Base-by-base conservation (phyloP, 2,329 filamentous ascomycete species). In the Stagonosporopsis chrysanthemi region DNA sequence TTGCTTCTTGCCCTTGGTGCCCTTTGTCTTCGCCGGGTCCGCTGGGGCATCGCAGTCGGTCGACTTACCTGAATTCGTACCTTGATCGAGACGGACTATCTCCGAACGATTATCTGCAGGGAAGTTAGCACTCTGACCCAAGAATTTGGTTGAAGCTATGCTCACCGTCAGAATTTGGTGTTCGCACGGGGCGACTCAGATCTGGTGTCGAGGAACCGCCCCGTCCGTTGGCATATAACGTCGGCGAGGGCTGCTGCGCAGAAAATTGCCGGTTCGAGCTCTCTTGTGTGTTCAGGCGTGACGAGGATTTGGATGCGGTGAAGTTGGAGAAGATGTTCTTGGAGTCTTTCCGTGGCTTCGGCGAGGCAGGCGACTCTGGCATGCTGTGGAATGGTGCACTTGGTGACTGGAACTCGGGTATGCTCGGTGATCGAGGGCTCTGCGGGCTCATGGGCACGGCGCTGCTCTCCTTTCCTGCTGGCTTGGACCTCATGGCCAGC, bases 141-240 rank as follows among this genome's bases (percentile, higher is more conserved):
- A 23, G 2, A 9, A 6, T n/a, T 3, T 9, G 28, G 5, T 19
- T 9, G 31, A 23, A 28, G 26, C 15, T 4, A 29, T 38, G 23
- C 67, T 58, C 69, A 75, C 73, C 73, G 49, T 75, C 73, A 49
- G 71, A 74, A 45, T 72, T 75, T 15, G 73, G 68, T n/a, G 72
- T 75, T 44, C 72, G 72, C 40, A 76, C 65, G 15, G 74, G 69
- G 29, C 71, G 70, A 60, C 73, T 78, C 51, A 83, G 65, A 53
- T 82, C 80, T 41, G 81, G 80, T 45, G 80, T 81, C 35, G 81
- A 82, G 28, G 78, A 79, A n/a, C 78, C 75, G 51, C 72, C 73
- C 52, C 76, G 77, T 48, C 77, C 73, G 54, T 81, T 70, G 66
- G 69, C 78, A 75, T 72, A 82, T 54, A 74, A 35, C 8, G 61